Percentiles rank a stretch among this genome's conserved stretches.
These are phyloP conservation scores for Cordia subcordata DNA, from an alignment of 257 asterid genomes.

Conservation along the genomic window DNA sequence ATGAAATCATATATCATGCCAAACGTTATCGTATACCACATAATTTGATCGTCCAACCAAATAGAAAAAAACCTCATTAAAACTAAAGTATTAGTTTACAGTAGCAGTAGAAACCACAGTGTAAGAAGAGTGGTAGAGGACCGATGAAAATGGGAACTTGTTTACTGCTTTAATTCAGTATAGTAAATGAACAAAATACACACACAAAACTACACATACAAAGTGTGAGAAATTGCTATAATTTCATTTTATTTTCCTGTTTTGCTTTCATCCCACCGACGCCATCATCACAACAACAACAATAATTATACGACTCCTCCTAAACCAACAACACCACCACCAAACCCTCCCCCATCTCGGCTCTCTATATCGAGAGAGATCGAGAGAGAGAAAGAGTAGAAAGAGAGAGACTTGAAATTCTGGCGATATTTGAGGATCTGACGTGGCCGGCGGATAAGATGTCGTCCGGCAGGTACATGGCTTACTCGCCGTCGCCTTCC, in stretches of 20 bases:
- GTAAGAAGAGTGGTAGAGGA: no score
- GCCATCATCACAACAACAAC: background rate
- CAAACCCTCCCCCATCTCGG: background rate
- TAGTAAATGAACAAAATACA: background rate
- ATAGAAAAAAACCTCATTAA: no score
- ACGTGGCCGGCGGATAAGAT: constrained; percentile 10
- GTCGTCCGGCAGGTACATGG: constrained; percentile 23
- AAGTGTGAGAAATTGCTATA: background rate
- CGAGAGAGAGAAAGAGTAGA: background rate
- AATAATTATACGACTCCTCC: background rate
- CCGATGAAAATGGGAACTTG: no score
- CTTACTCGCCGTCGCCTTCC: constrained; percentile 26
- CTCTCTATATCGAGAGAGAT: background rate
- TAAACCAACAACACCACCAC: background rate
- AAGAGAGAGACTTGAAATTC: background rate
- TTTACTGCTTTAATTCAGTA: background rate
- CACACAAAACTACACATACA: background rate
- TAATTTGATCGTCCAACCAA: no score
- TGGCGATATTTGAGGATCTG: background rate
- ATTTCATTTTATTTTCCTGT: background rate
- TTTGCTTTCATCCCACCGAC: constrained; percentile 6
- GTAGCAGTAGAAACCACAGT: background rate
- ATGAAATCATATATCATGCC: no score
- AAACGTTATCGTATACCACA: no score
- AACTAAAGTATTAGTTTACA: no score